phyloP scores from a whole-genome alignment of 1,284 basidiomycete genomes.

The Trametes pubescens region DNA sequence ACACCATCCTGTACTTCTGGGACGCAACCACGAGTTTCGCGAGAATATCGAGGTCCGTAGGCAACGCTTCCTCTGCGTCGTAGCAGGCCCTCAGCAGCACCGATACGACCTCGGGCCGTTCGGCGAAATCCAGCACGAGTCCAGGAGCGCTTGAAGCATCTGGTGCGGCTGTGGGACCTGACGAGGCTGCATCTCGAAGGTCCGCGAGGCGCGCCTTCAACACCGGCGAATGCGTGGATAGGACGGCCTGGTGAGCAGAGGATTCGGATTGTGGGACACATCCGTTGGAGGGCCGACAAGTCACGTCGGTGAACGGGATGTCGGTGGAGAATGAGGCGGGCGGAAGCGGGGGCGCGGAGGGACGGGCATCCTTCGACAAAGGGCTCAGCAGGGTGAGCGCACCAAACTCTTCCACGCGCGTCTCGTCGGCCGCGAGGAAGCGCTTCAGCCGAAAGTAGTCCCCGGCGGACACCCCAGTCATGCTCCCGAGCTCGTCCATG shows the following conservation, averaged over 20 bases:
- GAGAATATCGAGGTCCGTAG: neutral
- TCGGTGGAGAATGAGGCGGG: neutral
- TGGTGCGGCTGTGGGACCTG: neutral
- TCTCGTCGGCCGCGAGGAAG: slow-evolving; percentile 3
- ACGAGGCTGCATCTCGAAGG: neutral
- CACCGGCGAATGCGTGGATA: neutral
- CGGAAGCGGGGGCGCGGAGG: neutral
- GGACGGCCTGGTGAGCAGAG: neutral
- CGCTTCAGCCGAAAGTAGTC: slow-evolving; percentile 24
- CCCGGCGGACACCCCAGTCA: slow-evolving; percentile 23
- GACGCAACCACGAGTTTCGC: slow-evolving; percentile 8
- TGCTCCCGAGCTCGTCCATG: slow-evolving; percentile 12
- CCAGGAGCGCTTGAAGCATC: neutral
- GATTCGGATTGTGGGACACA: neutral
- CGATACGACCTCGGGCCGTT: slow-evolving; percentile 8
- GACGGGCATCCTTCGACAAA: neutral
- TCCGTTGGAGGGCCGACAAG: slow-evolving; percentile 1
- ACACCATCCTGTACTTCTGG: slow-evolving; percentile 31
- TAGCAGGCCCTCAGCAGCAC: slow-evolving; percentile 15
- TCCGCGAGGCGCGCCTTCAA: neutral
- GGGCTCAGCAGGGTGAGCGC: neutral
- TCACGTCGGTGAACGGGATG: neutral
- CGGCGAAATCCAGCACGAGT: slow-evolving; percentile 22
- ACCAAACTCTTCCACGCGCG: neutral
- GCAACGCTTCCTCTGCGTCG: neutral